Percentiles rank a stretch among this genome's conserved stretches.
Evolutionary conservation across 257 asterid species (phyloP).

Genomic region (Jaltomata sinuosa): DNA sequence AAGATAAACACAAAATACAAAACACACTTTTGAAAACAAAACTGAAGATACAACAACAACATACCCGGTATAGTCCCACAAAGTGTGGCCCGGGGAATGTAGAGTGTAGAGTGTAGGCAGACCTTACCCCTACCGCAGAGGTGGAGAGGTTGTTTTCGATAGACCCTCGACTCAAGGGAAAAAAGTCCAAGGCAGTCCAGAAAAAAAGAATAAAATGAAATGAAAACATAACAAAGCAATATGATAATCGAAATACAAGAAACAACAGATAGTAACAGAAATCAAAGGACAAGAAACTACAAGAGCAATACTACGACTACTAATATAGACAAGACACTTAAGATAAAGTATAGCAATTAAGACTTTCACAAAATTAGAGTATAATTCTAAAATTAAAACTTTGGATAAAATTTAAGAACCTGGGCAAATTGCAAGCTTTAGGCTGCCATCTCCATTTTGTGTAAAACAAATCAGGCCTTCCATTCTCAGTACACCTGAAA

Average conservation of each 20-base stretch:
- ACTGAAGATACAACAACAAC: not conserved
- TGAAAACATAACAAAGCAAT: too few relatives aligned
- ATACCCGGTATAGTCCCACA: not conserved
- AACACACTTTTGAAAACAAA: not conserved
- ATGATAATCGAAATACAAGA: not conserved
- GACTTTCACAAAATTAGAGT: too few relatives aligned
- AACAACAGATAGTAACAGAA: not conserved
- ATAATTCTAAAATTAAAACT: not conserved
- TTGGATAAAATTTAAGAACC: slow-evolving; percentile 18
- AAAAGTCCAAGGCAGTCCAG: too few relatives aligned
- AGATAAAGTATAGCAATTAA: too few relatives aligned
- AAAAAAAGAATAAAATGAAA: too few relatives aligned
- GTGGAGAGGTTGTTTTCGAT: too few relatives aligned
- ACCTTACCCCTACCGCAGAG: not conserved
- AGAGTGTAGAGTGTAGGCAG: not conserved
- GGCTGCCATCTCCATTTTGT: slow-evolving; percentile 99
- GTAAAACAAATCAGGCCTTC: slow-evolving; percentile 86
- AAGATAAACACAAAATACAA: not conserved
- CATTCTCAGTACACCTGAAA: slow-evolving; percentile 82
- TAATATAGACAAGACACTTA: not conserved
- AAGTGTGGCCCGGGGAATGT: not conserved
- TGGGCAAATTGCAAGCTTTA: slow-evolving; percentile 78
- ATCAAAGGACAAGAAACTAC: not conserved
- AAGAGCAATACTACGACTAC: not conserved
- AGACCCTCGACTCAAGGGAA: not conserved